A percentile compares a stretch with the other conserved stretches of the same genome.
These are phyloP conservation scores for Neonectria sp. DNA, from an alignment of 2,329 filamentous ascomycete species.

Conservation along the genomic window DNA sequence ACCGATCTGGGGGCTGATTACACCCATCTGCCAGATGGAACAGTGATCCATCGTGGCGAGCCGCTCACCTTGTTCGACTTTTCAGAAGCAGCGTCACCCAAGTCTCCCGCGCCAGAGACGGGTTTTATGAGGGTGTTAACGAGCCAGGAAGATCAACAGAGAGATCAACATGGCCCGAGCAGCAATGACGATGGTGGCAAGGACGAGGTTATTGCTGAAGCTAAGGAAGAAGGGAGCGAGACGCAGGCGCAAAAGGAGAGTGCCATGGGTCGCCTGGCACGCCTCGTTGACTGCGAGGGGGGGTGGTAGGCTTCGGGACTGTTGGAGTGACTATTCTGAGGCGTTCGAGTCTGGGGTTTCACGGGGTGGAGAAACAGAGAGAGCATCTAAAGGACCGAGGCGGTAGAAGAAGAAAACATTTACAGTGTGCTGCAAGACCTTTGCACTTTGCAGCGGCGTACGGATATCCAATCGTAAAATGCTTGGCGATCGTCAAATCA, in stretches of 20 bases:
- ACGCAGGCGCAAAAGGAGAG: slow-evolving; percentile 26
- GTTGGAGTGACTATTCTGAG: not conserved
- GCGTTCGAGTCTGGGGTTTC: slow-evolving; percentile 6
- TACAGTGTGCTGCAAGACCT: slow-evolving; percentile 5
- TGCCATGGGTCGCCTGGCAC: slow-evolving; percentile 41
- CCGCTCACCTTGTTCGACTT: slow-evolving; percentile 35
- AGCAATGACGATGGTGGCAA: not conserved
- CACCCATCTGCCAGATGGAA: slow-evolving; percentile 38
- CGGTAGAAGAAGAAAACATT: slow-evolving; percentile 6
- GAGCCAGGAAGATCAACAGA: not conserved
- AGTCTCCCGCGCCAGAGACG: not conserved
- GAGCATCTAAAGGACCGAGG: not conserved
- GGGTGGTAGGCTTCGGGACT: slow-evolving; percentile 7
- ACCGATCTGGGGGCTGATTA: slow-evolving; percentile 28
- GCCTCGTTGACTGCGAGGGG: slow-evolving; percentile 28
- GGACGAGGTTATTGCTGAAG: not conserved
- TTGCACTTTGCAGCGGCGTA: not conserved
- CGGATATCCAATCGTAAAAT: slow-evolving; percentile 21
- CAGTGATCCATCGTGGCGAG: slow-evolving; percentile 38
- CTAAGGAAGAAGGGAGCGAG: slow-evolving; percentile 3
- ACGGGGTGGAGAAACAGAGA: slow-evolving; percentile 7
- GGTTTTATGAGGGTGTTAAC: slow-evolving; percentile 13
- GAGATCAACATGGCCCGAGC: not conserved
- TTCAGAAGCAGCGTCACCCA: slow-evolving; percentile 17
- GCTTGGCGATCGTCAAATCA: slow-evolving; percentile 47